A percentile compares a stretch with the other conserved stretches of the same genome.
Evolutionary conservation across 306 rosid genomes (phyloP).

Genomic region (Malus asiatica): DNA sequence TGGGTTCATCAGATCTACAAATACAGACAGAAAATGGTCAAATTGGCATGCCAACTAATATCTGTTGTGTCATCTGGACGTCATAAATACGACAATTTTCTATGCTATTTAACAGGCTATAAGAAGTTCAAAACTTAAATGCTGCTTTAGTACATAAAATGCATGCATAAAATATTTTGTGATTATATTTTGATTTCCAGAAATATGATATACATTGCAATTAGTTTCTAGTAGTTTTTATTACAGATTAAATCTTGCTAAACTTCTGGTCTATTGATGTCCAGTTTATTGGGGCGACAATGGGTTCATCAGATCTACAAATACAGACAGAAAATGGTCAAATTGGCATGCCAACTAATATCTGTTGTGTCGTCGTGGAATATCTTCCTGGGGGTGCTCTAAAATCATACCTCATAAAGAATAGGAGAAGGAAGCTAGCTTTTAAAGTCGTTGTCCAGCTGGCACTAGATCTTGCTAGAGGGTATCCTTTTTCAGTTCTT

Average conservation of each 20-base stretch:
- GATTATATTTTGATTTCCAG: not conserved
- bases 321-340: conserved; percentile 84
- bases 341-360: conserved; percentile 83
- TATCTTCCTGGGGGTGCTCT: conserved; percentile 86
- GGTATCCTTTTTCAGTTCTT: conserved; percentile 36
- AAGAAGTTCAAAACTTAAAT: not conserved
- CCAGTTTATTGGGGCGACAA: conserved; percentile 92
- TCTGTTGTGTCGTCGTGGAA: conserved; percentile 94
- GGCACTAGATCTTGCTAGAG: conserved; percentile 94
- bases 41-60: conserved; percentile 83
- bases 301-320: conserved; percentile 87
- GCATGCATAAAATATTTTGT: not conserved
- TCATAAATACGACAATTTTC: not conserved
- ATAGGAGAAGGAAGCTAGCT: conserved; percentile 87
- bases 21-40: conserved; percentile 84
- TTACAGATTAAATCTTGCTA: not conserved
- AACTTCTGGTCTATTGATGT: conserved; percentile 14
- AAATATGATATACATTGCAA: not conserved
- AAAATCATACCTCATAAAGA: conserved; percentile 80
- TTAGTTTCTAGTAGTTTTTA: not conserved
- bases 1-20: conserved; percentile 87
- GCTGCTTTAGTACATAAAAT: not conserved
- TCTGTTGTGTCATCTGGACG: conserved; percentile 55
- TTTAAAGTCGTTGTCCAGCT: conserved; percentile 86
- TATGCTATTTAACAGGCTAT: not conserved